A percentile compares a stretch with the other conserved stretches of the same genome.
These are phyloP conservation scores for Quercus aquifolioides DNA, from an alignment of 306 rosid species.

Conservation along the genomic window DNA sequence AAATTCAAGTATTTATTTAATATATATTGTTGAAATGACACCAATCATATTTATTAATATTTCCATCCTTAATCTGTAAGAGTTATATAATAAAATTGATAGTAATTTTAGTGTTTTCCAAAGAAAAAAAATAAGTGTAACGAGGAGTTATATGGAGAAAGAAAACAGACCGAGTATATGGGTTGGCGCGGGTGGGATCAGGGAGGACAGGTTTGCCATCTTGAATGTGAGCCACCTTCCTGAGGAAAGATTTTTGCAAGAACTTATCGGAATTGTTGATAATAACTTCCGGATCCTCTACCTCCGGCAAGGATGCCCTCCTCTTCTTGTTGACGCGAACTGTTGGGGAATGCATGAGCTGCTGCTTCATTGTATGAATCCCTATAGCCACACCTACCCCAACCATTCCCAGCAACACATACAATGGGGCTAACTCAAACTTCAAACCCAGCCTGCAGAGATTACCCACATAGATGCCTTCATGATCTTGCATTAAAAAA, in stretches of 20 bases:
- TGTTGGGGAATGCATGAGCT: constrained; percentile 25
- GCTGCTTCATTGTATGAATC: constrained; percentile 25
- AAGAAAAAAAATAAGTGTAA: neutral
- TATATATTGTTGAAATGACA: too few species aligned
- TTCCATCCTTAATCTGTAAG: too few species aligned
- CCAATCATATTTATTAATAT: too few species aligned
- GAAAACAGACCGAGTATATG: constrained; percentile 21
- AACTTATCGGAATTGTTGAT: constrained; percentile 25
- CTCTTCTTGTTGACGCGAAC: constrained; percentile 17
- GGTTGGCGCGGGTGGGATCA: constrained; percentile 18
- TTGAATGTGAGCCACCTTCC: constrained; percentile 33
- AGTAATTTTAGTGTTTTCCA: neutral
- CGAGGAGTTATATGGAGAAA: too few species aligned
- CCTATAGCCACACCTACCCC: neutral
- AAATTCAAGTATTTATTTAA: too few species aligned
- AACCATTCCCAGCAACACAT: constrained; percentile 15
- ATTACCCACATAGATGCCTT: too few species aligned
- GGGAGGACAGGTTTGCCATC: neutral
- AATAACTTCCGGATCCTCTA: constrained; percentile 21
- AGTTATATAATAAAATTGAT: too few species aligned
- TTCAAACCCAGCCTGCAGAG: constrained; percentile 6
- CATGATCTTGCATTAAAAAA: too few species aligned
- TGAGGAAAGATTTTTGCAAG: constrained; percentile 27
- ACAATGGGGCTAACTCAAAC: constrained; percentile 8
- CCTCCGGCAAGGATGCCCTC: constrained; percentile 21